These are phyloP conservation scores for Penicillium nordicum DNA, from an alignment of 2,329 filamentous ascomycete genomes.

Conservation along the genomic window DNA sequence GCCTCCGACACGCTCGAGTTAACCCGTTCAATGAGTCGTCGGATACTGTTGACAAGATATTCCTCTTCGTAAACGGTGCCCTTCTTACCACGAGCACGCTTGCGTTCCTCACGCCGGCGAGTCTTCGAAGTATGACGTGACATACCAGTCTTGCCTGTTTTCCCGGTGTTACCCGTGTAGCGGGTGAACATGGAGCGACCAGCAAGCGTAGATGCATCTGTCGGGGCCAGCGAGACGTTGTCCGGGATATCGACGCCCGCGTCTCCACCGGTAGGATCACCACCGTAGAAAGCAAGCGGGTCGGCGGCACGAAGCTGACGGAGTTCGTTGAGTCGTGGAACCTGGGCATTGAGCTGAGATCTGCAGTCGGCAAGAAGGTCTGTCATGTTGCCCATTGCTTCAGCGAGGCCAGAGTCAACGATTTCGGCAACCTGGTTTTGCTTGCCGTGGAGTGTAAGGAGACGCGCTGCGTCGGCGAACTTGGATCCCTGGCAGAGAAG, in stretches of 20 bases:
- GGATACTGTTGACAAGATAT: constrained; percentile 86
- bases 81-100: constrained; percentile 90
- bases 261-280: constrained; percentile 58
- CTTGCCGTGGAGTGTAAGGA: constrained; percentile 61
- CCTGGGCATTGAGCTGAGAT: constrained; percentile 75
- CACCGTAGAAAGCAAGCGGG: constrained; percentile 84
- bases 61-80: constrained; percentile 98
- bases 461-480: constrained; percentile 84
- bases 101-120: constrained; percentile 84
- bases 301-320: constrained; percentile 77
- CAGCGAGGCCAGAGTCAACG: constrained; percentile 74
- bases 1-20: constrained; percentile 71
- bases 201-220: constrained; percentile 70
- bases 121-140: constrained; percentile 80
- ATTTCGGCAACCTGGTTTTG: constrained; percentile 62
- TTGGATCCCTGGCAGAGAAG: constrained; percentile 81
- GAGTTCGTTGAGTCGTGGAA: constrained; percentile 80
- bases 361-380: constrained; percentile 94
- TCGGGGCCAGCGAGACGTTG: constrained; percentile 86
- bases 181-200: constrained; percentile 87
- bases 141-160: constrained; percentile 44
- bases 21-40: constrained; percentile 76
- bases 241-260: constrained; percentile 72
- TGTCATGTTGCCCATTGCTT: constrained; percentile 76
- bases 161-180: constrained; percentile 84